Base-by-base conservation (phyloP, 495 filamentous ascomycete species). In the Talaromyces liani region DNA sequence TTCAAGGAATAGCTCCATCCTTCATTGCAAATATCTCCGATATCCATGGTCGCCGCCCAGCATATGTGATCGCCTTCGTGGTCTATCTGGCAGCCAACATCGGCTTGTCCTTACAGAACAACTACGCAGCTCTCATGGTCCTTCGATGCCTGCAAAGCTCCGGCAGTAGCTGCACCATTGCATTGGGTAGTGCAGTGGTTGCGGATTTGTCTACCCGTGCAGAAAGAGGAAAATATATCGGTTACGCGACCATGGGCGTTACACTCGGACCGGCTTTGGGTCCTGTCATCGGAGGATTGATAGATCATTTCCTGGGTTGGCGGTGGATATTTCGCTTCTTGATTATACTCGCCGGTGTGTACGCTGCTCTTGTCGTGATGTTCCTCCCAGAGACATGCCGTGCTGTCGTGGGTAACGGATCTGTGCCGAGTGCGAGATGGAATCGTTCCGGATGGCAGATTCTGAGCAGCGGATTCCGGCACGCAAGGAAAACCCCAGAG, bases 241-340 rank as follows among this genome's bases (percentile, higher is more conserved):
- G 66, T 0, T 78, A 72, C 56, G 68, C 72, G 1, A 53, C 66
- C 10, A 64, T 73, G 47, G 71, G 73, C 0, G 63, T 67, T 2
- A 67, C 72, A 0, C 39, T 77, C 8, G 84, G 82, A 0, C 83
- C 85, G 3, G 76, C 82, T 0, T 62, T 89, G 4, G 85, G 83
- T 1, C 87, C 87, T 0, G 77, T 89, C 0, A 78, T 91, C 18
- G 88, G 89, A 2, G 88, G 88, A 0, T 63, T 90, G 0, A 72
- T 91, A 1, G 74, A 79, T 8, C 78, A 88, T 33, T 88, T 82
- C 54, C 75, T 91, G 0, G 87, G 86, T 0, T 92, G 88, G 89
- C 69, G 84, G 25, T 77, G 82, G 55, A 88, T 90, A 49, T 93
- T 92, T 69, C 91, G 87, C 87, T 91, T 91, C 65, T 76, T 90